Evolutionary conservation across 768 basidiomycete genomes (phyloP), one percentile per base, ranked within the genome.

Genomic region (Naganishia friedmannii): DNA sequence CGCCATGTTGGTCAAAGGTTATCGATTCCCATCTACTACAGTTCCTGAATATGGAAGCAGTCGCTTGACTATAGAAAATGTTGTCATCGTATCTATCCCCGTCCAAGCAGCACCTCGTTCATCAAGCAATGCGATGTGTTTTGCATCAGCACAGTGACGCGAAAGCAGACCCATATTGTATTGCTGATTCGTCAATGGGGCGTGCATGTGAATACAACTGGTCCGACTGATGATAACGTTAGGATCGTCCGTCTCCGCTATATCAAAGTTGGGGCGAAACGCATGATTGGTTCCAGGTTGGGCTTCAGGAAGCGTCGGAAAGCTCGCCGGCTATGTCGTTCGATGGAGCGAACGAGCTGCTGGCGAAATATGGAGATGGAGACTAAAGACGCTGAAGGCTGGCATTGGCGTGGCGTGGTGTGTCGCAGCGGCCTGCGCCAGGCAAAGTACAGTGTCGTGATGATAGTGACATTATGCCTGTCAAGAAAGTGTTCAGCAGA

Each of bases 381-480:
- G 53, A 29, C 15, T 53, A 19, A 31, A 55, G 10, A 21, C 10
- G 9, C 54, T 31, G 54, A 31, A 55, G 29, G 2, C 54, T 7
- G 15, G 26, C 32, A 54, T 26, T n/a, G n/a, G n/a, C n/a, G n/a
- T n/a, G 53, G 15, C 12, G 15, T 32, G 21, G 19, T 12, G 54
- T 31, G 54, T 21, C 4, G 28, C 2, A 34, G 28, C 54, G 21
- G 56, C n/a, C 19, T 31, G 7, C 17, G 21, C 9, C 32, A 34
- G 7, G 9, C 34, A 17, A 34, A 7, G 19, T n/a, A n/a, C n/a
- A n/a, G n/a, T 26, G 54, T 23, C 19, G 57, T 23, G 37, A 26
- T 58, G 17, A 8, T 63, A n/a, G 19, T 2, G 39, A 26, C 3
- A n/a, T 63, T 63, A 63, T 46, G 60, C 60, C 60, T 63, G 26